These are phyloP conservation scores for Jatropha multifida DNA, from an alignment of 441 rosid species.

Conservation along the genomic window DNA sequence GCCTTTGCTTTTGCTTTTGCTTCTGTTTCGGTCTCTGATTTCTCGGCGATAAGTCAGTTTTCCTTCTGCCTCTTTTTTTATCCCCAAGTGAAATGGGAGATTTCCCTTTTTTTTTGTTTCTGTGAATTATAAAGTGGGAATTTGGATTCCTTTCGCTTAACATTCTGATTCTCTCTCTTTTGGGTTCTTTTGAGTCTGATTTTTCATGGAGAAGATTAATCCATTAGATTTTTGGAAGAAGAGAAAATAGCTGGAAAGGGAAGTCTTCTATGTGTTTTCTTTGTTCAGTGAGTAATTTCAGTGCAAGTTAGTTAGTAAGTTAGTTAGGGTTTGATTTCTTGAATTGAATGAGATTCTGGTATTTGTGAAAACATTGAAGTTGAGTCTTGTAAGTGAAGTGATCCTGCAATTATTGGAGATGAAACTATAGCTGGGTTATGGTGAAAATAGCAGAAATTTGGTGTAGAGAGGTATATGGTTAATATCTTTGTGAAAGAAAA, in stretches of 20 bases:
- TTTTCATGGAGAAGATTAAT: constrained; percentile 20
- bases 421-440: constrained; percentile 30
- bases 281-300: constrained; percentile 12
- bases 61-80: constrained; percentile 25
- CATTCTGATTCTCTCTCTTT: constrained; percentile 15
- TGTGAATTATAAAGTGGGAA: constrained; percentile 5
- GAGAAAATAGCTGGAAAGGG: constrained; percentile 19
- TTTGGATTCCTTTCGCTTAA: constrained; percentile 1
- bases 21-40: constrained; percentile 55
- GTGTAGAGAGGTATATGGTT: constrained; percentile 29
- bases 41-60: constrained; percentile 72
- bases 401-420: constrained; percentile 6
- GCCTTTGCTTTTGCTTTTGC: constrained; percentile 48
- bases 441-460: constrained; percentile 24
- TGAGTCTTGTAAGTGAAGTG: constrained; percentile 18
- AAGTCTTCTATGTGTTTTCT: constrained; percentile 12
- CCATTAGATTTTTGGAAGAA: constrained; percentile 9
- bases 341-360: constrained; percentile 25
- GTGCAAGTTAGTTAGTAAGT: constrained; percentile 3
- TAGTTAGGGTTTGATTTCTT: constrained; percentile 31
- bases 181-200: constrained; percentile 3
- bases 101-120: not conserved
- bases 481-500: constrained; percentile 22
- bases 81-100: constrained; percentile 30
- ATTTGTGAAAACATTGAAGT: not conserved